phyloP scores from a whole-genome alignment of 1,139 yeast species.

The Candida sanyaensis region DNA sequence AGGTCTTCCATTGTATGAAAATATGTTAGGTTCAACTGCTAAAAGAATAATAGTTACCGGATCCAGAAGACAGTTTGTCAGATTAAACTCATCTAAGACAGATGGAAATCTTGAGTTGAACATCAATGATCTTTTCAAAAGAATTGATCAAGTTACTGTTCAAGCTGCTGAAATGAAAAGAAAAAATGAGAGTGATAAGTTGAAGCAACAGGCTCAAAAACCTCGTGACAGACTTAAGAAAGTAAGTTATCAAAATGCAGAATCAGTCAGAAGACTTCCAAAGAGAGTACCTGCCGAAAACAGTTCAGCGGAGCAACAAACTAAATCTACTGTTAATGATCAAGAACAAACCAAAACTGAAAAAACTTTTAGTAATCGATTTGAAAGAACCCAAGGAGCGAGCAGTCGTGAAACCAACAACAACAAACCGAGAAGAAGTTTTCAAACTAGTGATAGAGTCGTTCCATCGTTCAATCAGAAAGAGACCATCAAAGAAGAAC shows the following conservation, averaged over 20 bases:
- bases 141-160: conserved; percentile 33
- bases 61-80: conserved; percentile 3
- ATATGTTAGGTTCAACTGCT: conserved; percentile 9
- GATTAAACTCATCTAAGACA: conserved; percentile 11
- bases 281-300: background rate
- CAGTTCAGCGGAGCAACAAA: background rate
- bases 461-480: background rate
- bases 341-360: background rate
- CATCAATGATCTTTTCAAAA: conserved; percentile 34
- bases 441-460: background rate
- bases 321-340: background rate
- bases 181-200: background rate
- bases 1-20: background rate
- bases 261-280: background rate
- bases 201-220: background rate
- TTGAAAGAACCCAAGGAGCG: background rate
- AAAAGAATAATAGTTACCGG: conserved; percentile 8
- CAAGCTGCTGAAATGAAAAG: conserved; percentile 8
- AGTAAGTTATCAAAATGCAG: background rate
- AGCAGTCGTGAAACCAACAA: background rate
- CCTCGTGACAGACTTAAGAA: background rate
- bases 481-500: background rate
- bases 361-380: background rate
- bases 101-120: conserved; percentile 4
- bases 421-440: background rate